phyloP scores from a whole-genome alignment of 2,329 filamentous ascomycete genomes.

The Lasiodiplodia sp. region DNA sequence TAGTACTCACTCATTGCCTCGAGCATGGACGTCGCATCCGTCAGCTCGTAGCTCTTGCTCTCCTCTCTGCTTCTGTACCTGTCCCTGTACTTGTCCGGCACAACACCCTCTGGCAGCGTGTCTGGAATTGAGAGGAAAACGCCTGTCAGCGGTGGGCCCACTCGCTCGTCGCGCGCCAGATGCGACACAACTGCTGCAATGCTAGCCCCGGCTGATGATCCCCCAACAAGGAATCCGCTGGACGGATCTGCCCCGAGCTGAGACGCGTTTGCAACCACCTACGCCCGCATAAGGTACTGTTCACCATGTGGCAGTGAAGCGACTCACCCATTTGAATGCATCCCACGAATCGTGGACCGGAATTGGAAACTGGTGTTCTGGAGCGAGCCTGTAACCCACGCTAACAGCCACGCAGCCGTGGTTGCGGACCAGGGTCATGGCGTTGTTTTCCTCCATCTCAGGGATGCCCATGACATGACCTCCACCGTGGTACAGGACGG shows the following conservation, averaged over 20 bases:
- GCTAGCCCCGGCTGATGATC: slow-evolving; percentile 34
- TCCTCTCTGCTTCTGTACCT: slow-evolving; percentile 33
- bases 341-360: slow-evolving; percentile 63
- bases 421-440: slow-evolving; percentile 50
- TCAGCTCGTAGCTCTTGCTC: slow-evolving; percentile 22
- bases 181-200: slow-evolving; percentile 33
- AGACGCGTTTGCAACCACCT: slow-evolving; percentile 31
- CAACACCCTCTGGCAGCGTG: slow-evolving; percentile 39
- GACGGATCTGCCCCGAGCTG: slow-evolving; percentile 31
- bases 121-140: slow-evolving; percentile 31
- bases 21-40: background rate
- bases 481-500: slow-evolving; percentile 36
- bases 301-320: background rate
- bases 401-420: slow-evolving; percentile 66
- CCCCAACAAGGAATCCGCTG: slow-evolving; percentile 34
- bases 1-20: background rate
- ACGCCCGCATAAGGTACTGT: background rate
- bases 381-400: slow-evolving; percentile 67
- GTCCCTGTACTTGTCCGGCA: slow-evolving; percentile 35
- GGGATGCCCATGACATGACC: slow-evolving; percentile 33
- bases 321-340: slow-evolving; percentile 32
- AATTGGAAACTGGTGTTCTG: slow-evolving; percentile 67
- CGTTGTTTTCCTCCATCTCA: slow-evolving; percentile 29
- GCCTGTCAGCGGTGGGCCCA: slow-evolving; percentile 34
- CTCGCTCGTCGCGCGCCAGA: slow-evolving; percentile 33